phyloP scores from a whole-genome alignment of 441 rosid genomes.

The Syzygium malaccense region DNA sequence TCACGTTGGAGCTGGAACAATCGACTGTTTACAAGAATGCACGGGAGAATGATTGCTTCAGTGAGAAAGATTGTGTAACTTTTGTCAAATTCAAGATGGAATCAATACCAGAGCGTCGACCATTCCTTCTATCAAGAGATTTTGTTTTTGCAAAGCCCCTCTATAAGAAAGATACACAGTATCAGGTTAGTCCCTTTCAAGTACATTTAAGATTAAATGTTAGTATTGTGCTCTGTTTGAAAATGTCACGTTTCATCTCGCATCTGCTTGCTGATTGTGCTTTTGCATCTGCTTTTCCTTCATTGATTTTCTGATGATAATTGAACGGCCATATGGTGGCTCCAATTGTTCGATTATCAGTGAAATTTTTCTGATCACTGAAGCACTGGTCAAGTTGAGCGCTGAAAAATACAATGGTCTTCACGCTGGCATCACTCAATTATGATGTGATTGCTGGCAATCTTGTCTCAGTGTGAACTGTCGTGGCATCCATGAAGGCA shows the following conservation, averaged over 20 bases:
- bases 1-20: conserved; percentile 16
- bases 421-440: neutral
- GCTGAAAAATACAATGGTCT: neutral
- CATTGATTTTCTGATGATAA: neutral
- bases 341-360: neutral
- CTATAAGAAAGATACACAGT: conserved; percentile 3
- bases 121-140: conserved; percentile 35
- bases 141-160: conserved; percentile 27
- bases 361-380: neutral
- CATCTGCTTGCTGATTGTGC: neutral
- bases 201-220: neutral
- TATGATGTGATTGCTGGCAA: neutral
- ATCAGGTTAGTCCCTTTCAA: conserved; percentile 16
- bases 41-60: neutral
- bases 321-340: neutral
- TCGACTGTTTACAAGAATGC: conserved; percentile 1
- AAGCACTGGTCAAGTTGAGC: neutral
- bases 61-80: neutral
- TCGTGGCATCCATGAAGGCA: neutral
- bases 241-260: neutral
- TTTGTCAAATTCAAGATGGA: conserved; percentile 24
- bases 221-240: neutral
- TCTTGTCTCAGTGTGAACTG: neutral
- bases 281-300: neutral
- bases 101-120: conserved; percentile 9